A percentile compares a stretch with the other conserved stretches of the same genome.
Evolutionary conservation across 2,329 filamentous ascomycete genomes (phyloP).

Genomic region (Aspergillus aculeatus): DNA sequence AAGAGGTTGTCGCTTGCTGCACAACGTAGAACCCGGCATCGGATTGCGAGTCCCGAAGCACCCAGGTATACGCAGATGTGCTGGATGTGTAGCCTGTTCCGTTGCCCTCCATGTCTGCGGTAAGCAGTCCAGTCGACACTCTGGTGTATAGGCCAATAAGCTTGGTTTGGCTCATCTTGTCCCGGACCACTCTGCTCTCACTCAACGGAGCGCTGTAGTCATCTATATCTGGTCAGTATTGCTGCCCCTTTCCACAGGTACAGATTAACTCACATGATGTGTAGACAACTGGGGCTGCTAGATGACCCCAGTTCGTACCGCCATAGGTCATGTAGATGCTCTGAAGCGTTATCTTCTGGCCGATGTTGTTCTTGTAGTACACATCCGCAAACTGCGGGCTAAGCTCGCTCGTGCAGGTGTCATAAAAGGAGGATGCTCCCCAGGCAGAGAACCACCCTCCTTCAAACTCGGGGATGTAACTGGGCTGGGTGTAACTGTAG

Average conservation of each 20-base stretch:
- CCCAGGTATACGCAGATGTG: slow-evolving; percentile 50
- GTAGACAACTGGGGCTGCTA: slow-evolving; percentile 52
- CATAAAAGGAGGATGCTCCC: slow-evolving; percentile 52
- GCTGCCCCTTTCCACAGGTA: too few species aligned
- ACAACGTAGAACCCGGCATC: slow-evolving; percentile 53
- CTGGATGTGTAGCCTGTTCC: slow-evolving; percentile 51
- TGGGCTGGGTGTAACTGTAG: slow-evolving; percentile 55
- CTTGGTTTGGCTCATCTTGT: slow-evolving; percentile 57
- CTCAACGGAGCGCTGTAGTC: slow-evolving; percentile 52
- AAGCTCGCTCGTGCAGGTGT: slow-evolving; percentile 49
- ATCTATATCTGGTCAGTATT: slow-evolving; percentile 16
- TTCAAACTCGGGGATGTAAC: slow-evolving; percentile 55
- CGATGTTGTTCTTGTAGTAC: slow-evolving; percentile 58
- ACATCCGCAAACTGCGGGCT: slow-evolving; percentile 53
- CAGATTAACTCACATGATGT: slow-evolving; percentile 27
- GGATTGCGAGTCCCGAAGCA: slow-evolving; percentile 52
- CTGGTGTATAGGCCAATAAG: slow-evolving; percentile 55
- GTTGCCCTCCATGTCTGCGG: slow-evolving; percentile 56
- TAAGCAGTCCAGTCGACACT: slow-evolving; percentile 51
- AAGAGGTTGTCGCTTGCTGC: slow-evolving; percentile 48
- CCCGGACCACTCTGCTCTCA: slow-evolving; percentile 54
- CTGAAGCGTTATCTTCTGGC: slow-evolving; percentile 49
- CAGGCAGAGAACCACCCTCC: slow-evolving; percentile 56
- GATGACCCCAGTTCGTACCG: slow-evolving; percentile 58
- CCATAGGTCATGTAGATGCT: slow-evolving; percentile 56